Conservation (phyloP, 164 flowering plant species). For the Echeveria elegans region DNA sequence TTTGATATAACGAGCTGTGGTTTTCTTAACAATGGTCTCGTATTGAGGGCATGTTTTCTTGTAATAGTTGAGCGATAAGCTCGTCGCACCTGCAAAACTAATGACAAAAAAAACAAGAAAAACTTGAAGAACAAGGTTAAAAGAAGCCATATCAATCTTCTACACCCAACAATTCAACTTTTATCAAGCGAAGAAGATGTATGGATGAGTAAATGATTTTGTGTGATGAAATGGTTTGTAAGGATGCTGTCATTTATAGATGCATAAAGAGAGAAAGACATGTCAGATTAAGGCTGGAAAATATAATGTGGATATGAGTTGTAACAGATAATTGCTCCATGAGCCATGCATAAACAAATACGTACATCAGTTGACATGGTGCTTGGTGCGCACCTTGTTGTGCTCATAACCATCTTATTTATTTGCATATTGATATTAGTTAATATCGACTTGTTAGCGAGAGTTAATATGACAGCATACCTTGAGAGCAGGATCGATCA, state of each 20-base stretch:
- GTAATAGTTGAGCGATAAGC: conserved; percentile 1
- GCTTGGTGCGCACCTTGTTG: neutral
- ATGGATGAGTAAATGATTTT: neutral
- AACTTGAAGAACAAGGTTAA: neutral
- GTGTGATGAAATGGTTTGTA: neutral
- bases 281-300: neutral
- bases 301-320: neutral
- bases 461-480: neutral
- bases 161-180: neutral
- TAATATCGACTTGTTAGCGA: neutral
- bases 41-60: neutral
- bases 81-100: neutral
- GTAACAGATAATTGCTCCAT: conserved; percentile 1
- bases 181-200: neutral
- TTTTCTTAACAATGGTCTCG: neutral
- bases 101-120: neutral
- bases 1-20: neutral
- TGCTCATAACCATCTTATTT: neutral
- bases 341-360: neutral
- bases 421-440: neutral
- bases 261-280: neutral
- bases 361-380: neutral
- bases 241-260: neutral
- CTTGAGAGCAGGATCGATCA: neutral
- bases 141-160: conserved; percentile 4